Percentiles rank a stretch among this genome's conserved stretches.
Conservation (phyloP, 2,329 filamentous ascomycete genomes). For the Triangularia verruculosa region DNA sequence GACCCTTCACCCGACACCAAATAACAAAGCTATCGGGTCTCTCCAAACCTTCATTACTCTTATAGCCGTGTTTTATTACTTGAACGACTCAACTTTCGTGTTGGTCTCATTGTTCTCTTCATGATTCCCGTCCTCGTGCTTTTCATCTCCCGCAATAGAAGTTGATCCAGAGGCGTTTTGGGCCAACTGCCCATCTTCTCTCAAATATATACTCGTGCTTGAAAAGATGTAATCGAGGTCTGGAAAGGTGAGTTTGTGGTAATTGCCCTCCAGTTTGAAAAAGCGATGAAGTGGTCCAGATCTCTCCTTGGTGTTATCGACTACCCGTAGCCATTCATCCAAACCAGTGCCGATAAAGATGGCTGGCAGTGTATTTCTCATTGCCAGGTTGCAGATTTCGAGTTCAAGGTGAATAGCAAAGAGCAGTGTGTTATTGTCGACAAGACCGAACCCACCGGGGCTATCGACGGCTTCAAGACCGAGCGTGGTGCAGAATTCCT, state of each 20-base stretch:
- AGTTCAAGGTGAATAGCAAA: constrained; percentile 62
- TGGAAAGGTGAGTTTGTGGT: constrained; percentile 24
- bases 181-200: not conserved
- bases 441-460: constrained; percentile 50
- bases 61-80: not conserved
- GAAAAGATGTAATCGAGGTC: constrained; percentile 29
- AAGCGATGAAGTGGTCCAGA: constrained; percentile 15
- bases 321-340: constrained; percentile 44
- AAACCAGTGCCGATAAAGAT: constrained; percentile 58
- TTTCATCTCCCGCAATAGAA: not conserved
- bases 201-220: constrained; percentile 27
- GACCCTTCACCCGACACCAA: not conserved
- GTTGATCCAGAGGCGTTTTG: not conserved
- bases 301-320: constrained; percentile 6
- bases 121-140: not conserved
- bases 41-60: not conserved
- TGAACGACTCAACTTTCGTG: not conserved
- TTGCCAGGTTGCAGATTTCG: constrained; percentile 49
- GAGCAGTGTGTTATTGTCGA: constrained; percentile 50
- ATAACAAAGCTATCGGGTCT: not conserved
- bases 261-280: constrained; percentile 19
- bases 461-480: constrained; percentile 51
- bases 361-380: constrained; percentile 46
- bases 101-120: not conserved
- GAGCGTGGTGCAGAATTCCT: constrained; percentile 51